phyloP scores from a whole-genome alignment of 2,329 filamentous ascomycete species.

The Aspergillus niger region DNA sequence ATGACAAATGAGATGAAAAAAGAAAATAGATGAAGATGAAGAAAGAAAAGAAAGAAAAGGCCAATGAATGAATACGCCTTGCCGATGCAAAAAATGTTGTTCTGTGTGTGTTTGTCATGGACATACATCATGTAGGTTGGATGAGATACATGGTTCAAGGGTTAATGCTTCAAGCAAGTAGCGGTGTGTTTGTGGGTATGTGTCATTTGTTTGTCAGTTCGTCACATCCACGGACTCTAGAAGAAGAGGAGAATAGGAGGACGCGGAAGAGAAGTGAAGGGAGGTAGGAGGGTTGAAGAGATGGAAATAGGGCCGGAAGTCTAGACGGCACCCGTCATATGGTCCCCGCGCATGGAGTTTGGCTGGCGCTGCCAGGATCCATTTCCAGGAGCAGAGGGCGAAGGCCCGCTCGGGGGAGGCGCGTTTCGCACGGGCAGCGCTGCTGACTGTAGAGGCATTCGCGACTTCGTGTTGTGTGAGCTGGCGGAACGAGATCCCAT shows the following conservation, averaged over 20 bases:
- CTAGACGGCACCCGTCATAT: constrained; percentile 19
- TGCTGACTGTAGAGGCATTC: constrained; percentile 52
- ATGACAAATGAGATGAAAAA: constrained; percentile 6
- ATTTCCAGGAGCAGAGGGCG: constrained; percentile 58
- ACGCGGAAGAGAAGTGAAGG: not conserved
- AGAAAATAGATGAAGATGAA: not conserved
- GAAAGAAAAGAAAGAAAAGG: not conserved
- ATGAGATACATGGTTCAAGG: constrained; percentile 19
- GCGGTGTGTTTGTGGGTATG: not conserved
- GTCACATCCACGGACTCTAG: constrained; percentile 2
- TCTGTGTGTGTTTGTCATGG: not conserved
- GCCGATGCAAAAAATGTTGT: constrained; percentile 23
- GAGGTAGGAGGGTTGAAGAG: too few species aligned
- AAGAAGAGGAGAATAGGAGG: not conserved
- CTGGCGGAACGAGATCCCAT: constrained; percentile 45
- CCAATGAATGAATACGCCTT: constrained; percentile 25
- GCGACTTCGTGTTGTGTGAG: constrained; percentile 38
- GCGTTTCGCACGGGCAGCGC: constrained; percentile 66
- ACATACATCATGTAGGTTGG: not conserved
- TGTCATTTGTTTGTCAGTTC: constrained; percentile 1
- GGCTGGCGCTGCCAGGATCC: constrained; percentile 31
- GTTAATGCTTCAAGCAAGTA: constrained; percentile 12
- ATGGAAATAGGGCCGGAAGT: not conserved
- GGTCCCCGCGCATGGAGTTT: constrained; percentile 23
- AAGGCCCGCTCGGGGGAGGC: constrained; percentile 57